phyloP scores from a whole-genome alignment of 495 filamentous ascomycete species.

The Pyrenula massariospora region DNA sequence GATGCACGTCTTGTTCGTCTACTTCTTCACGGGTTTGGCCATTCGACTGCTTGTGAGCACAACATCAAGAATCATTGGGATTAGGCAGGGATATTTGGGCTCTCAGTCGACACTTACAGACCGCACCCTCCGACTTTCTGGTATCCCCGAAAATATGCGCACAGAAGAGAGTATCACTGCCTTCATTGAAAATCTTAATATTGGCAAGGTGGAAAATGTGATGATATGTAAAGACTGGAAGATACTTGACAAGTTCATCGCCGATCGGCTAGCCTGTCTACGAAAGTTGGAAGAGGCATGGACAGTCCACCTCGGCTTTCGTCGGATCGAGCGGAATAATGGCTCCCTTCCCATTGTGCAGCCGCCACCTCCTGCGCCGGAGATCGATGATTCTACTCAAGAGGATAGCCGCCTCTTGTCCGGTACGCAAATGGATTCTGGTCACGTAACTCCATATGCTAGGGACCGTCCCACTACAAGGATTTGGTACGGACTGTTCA shows the following conservation, averaged over 20 bases:
- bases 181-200: constrained; percentile 74
- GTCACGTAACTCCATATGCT: constrained; percentile 25
- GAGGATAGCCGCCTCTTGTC: constrained; percentile 42
- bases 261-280: constrained; percentile 49
- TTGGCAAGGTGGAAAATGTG: constrained; percentile 89
- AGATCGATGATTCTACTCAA: constrained; percentile 26
- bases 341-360: constrained; percentile 39
- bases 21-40: constrained; percentile 72
- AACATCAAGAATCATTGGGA: constrained; percentile 70
- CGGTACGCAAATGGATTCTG: constrained; percentile 23
- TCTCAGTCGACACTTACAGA: constrained; percentile 89
- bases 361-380: constrained; percentile 30
- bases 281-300: constrained; percentile 76
- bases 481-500: constrained; percentile 71
- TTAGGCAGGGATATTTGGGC: constrained; percentile 84
- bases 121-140: constrained; percentile 82
- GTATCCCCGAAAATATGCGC: constrained; percentile 68
- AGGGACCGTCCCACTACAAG: constrained; percentile 54
- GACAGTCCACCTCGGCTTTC: constrained; percentile 54
- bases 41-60: constrained; percentile 74
- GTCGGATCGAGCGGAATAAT: constrained; percentile 31
- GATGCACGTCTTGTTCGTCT: constrained; percentile 86
- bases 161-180: constrained; percentile 77
- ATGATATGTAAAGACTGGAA: constrained; percentile 82
- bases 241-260: constrained; percentile 65